phyloP scores from a whole-genome alignment of 345 rosid species.

The Capsella bursapastoris region DNA sequence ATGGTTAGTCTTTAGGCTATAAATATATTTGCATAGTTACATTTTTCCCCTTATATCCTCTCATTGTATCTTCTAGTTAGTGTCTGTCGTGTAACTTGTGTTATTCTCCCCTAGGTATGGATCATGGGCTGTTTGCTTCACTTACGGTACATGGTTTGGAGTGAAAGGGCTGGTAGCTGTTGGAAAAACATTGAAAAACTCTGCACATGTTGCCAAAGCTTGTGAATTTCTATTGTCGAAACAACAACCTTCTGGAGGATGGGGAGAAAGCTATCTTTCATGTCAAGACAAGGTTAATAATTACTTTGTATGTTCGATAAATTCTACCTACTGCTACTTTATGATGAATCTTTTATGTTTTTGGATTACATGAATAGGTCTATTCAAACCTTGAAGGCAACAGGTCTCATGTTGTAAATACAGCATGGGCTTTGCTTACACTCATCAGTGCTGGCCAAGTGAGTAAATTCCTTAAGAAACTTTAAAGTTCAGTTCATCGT shows the following conservation, averaged over 20 bases:
- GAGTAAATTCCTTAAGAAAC: slow-evolving; percentile 24
- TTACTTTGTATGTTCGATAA: not conserved
- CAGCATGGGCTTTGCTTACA: slow-evolving; percentile 70
- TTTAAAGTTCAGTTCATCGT: slow-evolving; percentile 1
- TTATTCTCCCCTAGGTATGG: slow-evolving; percentile 70
- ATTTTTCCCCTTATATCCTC: not conserved
- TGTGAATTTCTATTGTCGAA: slow-evolving; percentile 85
- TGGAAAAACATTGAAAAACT: slow-evolving; percentile 66
- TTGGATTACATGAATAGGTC: slow-evolving; percentile 41
- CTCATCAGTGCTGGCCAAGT: slow-evolving; percentile 75
- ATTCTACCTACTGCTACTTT: slow-evolving; percentile 15
- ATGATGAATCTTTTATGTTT: not conserved
- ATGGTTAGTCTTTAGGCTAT: slow-evolving; percentile 63
- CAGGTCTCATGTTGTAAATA: slow-evolving; percentile 61
- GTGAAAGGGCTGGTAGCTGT: slow-evolving; percentile 77
- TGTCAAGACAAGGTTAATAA: slow-evolving; percentile 78
- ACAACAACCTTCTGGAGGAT: slow-evolving; percentile 84
- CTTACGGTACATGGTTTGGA: slow-evolving; percentile 86
- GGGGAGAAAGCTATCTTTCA: slow-evolving; percentile 99
- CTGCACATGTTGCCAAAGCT: slow-evolving; percentile 69
- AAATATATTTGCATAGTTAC: slow-evolving; percentile 8
- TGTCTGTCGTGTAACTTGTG: slow-evolving; percentile 2
- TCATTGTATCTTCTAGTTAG: slow-evolving; percentile 20
- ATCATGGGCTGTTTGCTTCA: slow-evolving; percentile 93
- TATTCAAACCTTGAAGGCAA: slow-evolving; percentile 63